Percentiles rank a stretch among this genome's conserved stretches.
Conservation (phyloP, 495 filamentous ascomycete genomes). For the Talaromyces trachyspermus region DNA sequence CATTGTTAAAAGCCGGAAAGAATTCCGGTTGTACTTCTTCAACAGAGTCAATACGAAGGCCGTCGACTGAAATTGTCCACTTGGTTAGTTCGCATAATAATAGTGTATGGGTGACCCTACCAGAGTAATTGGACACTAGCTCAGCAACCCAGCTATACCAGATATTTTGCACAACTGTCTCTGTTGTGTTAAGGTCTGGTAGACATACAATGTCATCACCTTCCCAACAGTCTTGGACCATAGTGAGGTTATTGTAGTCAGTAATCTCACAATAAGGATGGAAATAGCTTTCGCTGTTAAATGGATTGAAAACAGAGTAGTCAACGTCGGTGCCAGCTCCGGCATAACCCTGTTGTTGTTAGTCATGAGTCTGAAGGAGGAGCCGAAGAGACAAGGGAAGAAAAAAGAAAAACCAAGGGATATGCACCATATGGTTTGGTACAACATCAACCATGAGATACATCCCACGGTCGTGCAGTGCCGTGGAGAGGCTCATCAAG, state of each 20-base stretch:
- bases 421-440: slow-evolving; percentile 62
- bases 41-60: slow-evolving; percentile 68
- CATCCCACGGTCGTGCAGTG: slow-evolving; percentile 58
- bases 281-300: slow-evolving; percentile 56
- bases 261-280: slow-evolving; percentile 58
- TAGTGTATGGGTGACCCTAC: slow-evolving; percentile 21
- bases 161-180: slow-evolving; percentile 43
- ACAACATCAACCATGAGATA: slow-evolving; percentile 75
- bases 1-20: slow-evolving; percentile 54
- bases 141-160: slow-evolving; percentile 60
- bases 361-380: not conserved
- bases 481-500: slow-evolving; percentile 50
- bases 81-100: not conserved
- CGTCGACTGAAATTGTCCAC: slow-evolving; percentile 47
- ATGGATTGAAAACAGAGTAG: slow-evolving; percentile 56
- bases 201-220: slow-evolving; percentile 55
- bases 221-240: slow-evolving; percentile 53
- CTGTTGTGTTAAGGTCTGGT: slow-evolving; percentile 63
- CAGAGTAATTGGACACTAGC: slow-evolving; percentile 60
- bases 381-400: not conserved
- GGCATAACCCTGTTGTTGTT: slow-evolving; percentile 40
- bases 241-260: slow-evolving; percentile 51
- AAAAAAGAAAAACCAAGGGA: not conserved
- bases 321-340: slow-evolving; percentile 48
- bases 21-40: slow-evolving; percentile 66